These are phyloP conservation scores for Chlorophyllum brunneum DNA, from an alignment of 768 basidiomycete species.

Conservation along the genomic window DNA sequence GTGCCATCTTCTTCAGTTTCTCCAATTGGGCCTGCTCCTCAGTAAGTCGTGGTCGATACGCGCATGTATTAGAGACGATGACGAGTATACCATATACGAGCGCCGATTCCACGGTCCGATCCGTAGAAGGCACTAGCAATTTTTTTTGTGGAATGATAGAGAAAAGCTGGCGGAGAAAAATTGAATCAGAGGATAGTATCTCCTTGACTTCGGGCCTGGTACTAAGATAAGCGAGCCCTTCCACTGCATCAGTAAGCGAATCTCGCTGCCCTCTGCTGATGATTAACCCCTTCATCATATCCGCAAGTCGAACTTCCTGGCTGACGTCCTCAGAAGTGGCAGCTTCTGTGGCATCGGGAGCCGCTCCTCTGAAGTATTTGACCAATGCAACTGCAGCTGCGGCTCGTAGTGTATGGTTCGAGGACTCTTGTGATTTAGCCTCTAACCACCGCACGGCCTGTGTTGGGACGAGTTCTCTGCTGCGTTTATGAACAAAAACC, in stretches of 20 bases:
- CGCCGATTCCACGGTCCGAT: conserved; percentile 37
- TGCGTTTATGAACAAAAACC: conserved; percentile 70
- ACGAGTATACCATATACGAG: conserved; percentile 75
- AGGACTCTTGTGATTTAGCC: conserved; percentile 43
- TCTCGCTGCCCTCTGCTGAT: conserved; percentile 33
- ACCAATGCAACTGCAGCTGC: conserved; percentile 71
- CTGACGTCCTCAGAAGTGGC: conserved; percentile 18
- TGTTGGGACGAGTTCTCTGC: conserved; percentile 56
- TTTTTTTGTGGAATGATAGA: conserved; percentile 52
- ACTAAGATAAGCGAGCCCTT: conserved; percentile 84
- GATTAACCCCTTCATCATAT: conserved; percentile 55
- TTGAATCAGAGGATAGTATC: conserved; percentile 44
- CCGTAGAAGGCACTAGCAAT: conserved; percentile 16
- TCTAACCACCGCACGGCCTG: conserved; percentile 68
- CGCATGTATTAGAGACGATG: conserved; percentile 71
- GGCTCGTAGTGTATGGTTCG: conserved; percentile 46
- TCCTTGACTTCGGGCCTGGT: conserved; percentile 62
- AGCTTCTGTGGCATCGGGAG: conserved; percentile 38
- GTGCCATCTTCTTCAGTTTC: conserved; percentile 75
- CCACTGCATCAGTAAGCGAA: conserved; percentile 62
- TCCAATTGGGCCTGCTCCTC: conserved; percentile 83
- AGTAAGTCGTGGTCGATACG: conserved; percentile 64
- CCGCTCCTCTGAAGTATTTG: conserved; percentile 65
- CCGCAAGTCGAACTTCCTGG: conserved; percentile 42
- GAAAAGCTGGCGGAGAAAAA: conserved; percentile 57